Evolutionary conservation across 345 rosid genomes (phyloP), one percentile per base, ranked within the genome.

Genomic region (Pugionium cornutum): DNA sequence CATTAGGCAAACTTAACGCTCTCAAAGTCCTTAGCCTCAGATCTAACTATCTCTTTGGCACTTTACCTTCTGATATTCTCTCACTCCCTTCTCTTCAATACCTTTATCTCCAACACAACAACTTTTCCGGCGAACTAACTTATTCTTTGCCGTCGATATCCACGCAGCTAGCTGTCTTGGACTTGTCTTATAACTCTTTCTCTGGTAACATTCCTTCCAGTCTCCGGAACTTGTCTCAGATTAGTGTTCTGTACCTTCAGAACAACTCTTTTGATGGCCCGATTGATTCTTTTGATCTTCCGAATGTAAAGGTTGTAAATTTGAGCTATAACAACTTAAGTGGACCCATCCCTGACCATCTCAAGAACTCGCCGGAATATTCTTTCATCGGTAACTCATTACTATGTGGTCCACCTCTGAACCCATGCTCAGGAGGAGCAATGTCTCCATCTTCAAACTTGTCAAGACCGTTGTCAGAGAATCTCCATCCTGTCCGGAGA

Each of bases 181-280:
- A 90, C 76, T 76, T 90, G 46, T 87, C 97, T 50, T 74, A 66
- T 59, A 90, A 85, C 77, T 80, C 86, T 18, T 83, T 90, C 73
- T 75, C 83, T 0, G 89, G 91, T 36, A 70, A 30, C 25, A 63
- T 89, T 11, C 91, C 94, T 4, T 54, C 29, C 0, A 33, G 66
- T 35, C 0, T 81, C 11, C 67, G 74, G 64, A 83, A 82, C 64
- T 58, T 81, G 46, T 32, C 81, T 10, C 72, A 61, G 30, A 83
- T 88, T 45, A 59, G 72, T 30, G 76, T 61, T 9, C 32, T 88
- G 61, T 70, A 78, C 44, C 83, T 88, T 40, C 79, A 83, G 42
- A 75, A 83, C 66, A 88, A 88, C 69, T 81, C 79, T 37, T 63
- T 88, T 26, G 77, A 75, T 11, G 91, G 96, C 56, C 41, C 68